A percentile compares a stretch with the other conserved stretches of the same genome.
These are phyloP conservation scores for Platismatia glauca DNA, from an alignment of 495 filamentous ascomycete genomes.

Conservation along the genomic window DNA sequence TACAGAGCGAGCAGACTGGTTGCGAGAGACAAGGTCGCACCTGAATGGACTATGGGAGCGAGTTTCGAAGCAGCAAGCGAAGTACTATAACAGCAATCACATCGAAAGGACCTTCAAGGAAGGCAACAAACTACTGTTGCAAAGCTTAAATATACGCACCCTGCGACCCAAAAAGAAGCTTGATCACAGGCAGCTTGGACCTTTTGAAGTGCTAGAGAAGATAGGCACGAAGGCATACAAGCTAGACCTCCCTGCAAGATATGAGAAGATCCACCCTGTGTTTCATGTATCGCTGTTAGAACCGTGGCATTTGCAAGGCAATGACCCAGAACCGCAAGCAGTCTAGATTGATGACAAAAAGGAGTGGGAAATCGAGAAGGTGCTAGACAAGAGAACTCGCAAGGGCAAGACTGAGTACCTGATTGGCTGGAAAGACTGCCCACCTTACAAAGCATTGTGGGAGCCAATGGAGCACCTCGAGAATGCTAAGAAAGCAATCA, in stretches of 20 bases:
- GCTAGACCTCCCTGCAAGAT: background rate
- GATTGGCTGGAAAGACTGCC: background rate
- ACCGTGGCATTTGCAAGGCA: too few relatives aligned
- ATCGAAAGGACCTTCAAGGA: background rate
- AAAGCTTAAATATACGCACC: background rate
- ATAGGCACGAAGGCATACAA: background rate
- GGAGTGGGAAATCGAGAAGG: background rate
- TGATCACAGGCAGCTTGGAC: background rate
- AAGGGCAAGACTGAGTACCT: background rate
- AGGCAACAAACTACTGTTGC: background rate
- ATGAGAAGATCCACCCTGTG: background rate
- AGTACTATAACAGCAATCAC: background rate
- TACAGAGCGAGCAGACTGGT: background rate
- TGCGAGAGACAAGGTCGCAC: background rate
- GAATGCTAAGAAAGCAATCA: too few relatives aligned
- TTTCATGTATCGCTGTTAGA: background rate
- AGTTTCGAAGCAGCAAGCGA: background rate
- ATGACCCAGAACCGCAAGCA: too few relatives aligned
- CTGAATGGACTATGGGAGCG: background rate
- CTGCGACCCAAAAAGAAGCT: background rate
- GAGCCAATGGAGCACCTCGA: too few relatives aligned
- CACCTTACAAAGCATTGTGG: background rate
- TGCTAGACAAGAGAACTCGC: background rate
- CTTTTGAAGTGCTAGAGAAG: too few relatives aligned
- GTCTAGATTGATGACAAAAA: too few relatives aligned